Evolutionary conservation across 2,329 filamentous ascomycete species (phyloP), one percentile per base, ranked within the genome.

Genomic region (Neofusicoccum sp.): DNA sequence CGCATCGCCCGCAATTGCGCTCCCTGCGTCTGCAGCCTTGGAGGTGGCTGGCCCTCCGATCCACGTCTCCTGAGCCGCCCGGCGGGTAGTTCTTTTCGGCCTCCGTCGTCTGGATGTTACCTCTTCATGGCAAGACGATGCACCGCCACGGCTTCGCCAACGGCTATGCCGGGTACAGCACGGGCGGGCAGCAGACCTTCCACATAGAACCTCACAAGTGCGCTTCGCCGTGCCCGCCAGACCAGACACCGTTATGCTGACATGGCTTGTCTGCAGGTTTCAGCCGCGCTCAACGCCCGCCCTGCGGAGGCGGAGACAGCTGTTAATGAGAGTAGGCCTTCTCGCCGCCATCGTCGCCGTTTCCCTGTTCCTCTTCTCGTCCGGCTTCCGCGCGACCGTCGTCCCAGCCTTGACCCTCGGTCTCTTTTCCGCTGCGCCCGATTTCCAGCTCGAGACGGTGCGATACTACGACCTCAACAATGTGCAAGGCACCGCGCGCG

Each of bases 381-480:
- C 93, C 53, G 90, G 91, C 75, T 85, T 91, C 65, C 77, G 87
- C 77, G 74, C 85, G 78, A 66, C 80, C 79, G 69, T 87, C 78
- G 67, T 91, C 78, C 72, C 81, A 79, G 71, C 83, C 79, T 71
- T 83, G 26, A 89, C 89, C 1, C 80, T 96, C 51, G 90, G 89
- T 31, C 82, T 93, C 36, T 78, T 93, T 54, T 86, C 86, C 40
- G 79, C 83, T 24, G 78, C 80, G 57, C 86, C 88, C 57, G 87
- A 90, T 66, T 84, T 91, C 64, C 88, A 96, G 70, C 86, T 98
- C 61, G 91, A 98, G 74, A 98, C 93, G 1, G 90, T 99, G 63
- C 90, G 93, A 73, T 98, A 99, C 78, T 98, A 98, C 77, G 95
- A 99, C 74, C 82, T 99, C 64, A 89, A 89, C 66, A 91, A 95